phyloP scores from a whole-genome alignment of 192 early-diverging fungal species.

The Entomortierella beljakovae region DNA sequence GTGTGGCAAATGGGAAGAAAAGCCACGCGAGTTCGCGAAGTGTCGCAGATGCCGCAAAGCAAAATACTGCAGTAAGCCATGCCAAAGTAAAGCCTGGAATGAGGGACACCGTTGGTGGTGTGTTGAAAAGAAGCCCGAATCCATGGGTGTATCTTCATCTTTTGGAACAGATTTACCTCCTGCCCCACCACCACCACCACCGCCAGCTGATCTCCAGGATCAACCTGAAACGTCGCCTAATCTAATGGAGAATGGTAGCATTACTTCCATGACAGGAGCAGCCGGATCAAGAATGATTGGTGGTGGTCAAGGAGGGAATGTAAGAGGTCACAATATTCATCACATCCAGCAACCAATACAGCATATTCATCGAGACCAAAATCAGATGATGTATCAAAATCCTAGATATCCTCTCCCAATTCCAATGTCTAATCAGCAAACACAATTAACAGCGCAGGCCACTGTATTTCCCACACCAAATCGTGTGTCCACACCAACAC shows the following conservation, averaged over 20 bases:
- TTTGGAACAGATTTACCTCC: slow-evolving; percentile 43
- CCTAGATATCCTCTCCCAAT: not conserved
- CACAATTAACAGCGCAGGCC: not conserved
- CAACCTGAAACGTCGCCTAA: slow-evolving; percentile 22
- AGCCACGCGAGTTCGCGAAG: slow-evolving; percentile 84
- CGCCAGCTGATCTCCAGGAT: slow-evolving; percentile 47
- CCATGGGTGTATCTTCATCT: slow-evolving; percentile 43
- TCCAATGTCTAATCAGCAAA: not conserved
- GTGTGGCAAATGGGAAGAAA: slow-evolving; percentile 82
- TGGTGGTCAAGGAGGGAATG: slow-evolving; percentile 21
- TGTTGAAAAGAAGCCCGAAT: slow-evolving; percentile 62
- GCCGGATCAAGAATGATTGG: slow-evolving; percentile 43
- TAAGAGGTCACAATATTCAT: slow-evolving; percentile 13
- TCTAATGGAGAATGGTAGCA: slow-evolving; percentile 36
- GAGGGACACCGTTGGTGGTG: slow-evolving; percentile 88
- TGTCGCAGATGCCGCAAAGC: slow-evolving; percentile 89
- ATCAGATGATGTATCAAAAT: slow-evolving; percentile 1
- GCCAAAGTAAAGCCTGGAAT: slow-evolving; percentile 81
- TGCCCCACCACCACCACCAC: slow-evolving; percentile 43
- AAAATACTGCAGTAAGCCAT: slow-evolving; percentile 86
- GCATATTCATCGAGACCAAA: slow-evolving; percentile 10
- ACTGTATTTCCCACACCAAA: not conserved
- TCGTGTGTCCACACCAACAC: too few relatives aligned
- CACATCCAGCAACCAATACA: not conserved
- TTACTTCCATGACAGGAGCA: slow-evolving; percentile 34